Evolutionary conservation across 192 early-diverging fungal genomes (phyloP), one percentile per base, ranked within the genome.

Genomic region (Bifiguratus adelaidae): DNA sequence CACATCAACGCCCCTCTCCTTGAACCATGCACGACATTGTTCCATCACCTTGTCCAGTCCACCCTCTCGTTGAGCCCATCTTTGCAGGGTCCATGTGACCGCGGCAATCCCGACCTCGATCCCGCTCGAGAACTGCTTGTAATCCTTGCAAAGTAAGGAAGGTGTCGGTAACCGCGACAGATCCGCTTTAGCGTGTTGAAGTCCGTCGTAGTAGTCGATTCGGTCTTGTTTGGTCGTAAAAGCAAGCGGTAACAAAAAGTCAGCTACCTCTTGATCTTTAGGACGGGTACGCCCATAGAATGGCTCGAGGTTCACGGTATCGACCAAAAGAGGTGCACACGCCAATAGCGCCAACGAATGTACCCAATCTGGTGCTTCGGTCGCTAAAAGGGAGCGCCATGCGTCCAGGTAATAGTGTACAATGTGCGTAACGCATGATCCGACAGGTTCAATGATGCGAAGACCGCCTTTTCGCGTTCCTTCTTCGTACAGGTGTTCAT

Each of bases 141-240:
- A 89, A 61, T 89, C 86, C 46, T 77, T 83, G 3, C 74, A 48
- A 4, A 89, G 48, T 0, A 89, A 55, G 44, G 85, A 74, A 24
- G 42, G 44, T 24, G 35, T 52, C 3, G 58, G 53, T 20, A 88
- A 58, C 9, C 49, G 50, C 7, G 63, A 49, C 9, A 78, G 58
- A 30, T 70, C 59, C 2, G 52, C 55, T 34, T 78, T 81, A 5
- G 73, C 81, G 3, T 38, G 18, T n/a, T 82, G 70, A 23, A 89
- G 69, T 2, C 41, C 41, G 5, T 56, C 28, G 44, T 66, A 85
- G 33, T 69, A 60, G n/a, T n/a, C n/a, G n/a, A n/a, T n/a, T n/a
- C n/a, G n/a, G n/a, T n/a, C n/a, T 21, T 32, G 30, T 1, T 21
- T 47, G 8, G 40, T 35, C 34, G 52, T 50, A 25, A 35, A 27